phyloP scores from a whole-genome alignment of 441 rosid genomes.

The Daphne laureola region DNA sequence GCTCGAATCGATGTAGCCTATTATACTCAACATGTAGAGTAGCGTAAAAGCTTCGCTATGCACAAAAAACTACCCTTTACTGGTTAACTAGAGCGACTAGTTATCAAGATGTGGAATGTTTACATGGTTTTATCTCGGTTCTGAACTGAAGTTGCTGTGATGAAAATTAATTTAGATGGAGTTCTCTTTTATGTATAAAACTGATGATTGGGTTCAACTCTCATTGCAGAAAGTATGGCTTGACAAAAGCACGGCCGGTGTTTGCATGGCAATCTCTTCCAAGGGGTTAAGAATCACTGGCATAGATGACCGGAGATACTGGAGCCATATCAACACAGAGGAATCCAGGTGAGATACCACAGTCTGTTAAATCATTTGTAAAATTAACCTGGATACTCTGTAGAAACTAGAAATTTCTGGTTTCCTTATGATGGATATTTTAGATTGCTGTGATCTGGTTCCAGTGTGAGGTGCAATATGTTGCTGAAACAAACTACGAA shows the following conservation, averaged over 20 bases:
- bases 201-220: background rate
- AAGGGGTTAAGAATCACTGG: conserved; percentile 79
- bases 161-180: background rate
- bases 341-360: conserved; percentile 73
- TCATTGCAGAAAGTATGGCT: conserved; percentile 76
- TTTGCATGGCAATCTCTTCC: conserved; percentile 63
- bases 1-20: too few species aligned
- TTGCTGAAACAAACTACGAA: conserved; percentile 12
- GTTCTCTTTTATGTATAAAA: background rate
- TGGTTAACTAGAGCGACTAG: too few species aligned
- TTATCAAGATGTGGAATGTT: too few species aligned
- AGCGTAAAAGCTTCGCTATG: too few species aligned
- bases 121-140: too few species aligned
- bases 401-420: conserved; percentile 14
- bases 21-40: too few species aligned
- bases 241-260: conserved; percentile 62
- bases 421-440: conserved; percentile 16
- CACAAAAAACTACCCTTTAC: too few species aligned
- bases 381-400: background rate
- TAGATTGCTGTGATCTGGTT: conserved; percentile 21
- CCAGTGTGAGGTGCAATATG: conserved; percentile 16
- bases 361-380: background rate
- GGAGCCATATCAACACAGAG: conserved; percentile 71
- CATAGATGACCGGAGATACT: conserved; percentile 88
- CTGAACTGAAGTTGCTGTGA: background rate